Conservation (phyloP, 345 rosid species). For the Brassica nigra region DNA sequence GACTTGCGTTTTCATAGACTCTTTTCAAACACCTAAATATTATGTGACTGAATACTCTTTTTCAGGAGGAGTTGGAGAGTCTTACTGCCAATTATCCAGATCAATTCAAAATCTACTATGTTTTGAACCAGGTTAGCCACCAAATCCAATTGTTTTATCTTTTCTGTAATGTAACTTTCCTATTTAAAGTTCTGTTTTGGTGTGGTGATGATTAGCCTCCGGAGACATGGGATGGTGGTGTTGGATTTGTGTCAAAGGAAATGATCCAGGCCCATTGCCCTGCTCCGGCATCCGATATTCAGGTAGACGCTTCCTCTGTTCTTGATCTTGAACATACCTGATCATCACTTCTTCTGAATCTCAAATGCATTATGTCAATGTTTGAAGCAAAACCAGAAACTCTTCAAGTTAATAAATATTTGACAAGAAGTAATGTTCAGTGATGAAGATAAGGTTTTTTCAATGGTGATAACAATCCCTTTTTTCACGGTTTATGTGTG, state of each 20-base stretch:
- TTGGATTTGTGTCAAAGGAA: constrained; percentile 88
- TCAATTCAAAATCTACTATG: constrained; percentile 74
- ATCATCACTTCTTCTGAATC: background rate
- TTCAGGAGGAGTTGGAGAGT: constrained; percentile 84
- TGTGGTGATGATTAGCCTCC: constrained; percentile 64
- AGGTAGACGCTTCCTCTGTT: constrained; percentile 47
- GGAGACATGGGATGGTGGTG: constrained; percentile 85
- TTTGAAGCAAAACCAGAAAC: constrained; percentile 4
- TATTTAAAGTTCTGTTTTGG: background rate
- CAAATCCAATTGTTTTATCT: background rate
- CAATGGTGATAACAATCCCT: background rate
- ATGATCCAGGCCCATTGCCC: constrained; percentile 85
- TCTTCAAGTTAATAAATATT: background rate
- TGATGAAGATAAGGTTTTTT: background rate
- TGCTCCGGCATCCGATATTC: constrained; percentile 68
- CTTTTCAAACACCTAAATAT: background rate
- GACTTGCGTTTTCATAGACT: background rate
- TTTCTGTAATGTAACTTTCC: background rate
- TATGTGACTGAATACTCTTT: background rate
- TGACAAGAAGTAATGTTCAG: background rate
- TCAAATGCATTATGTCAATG: background rate
- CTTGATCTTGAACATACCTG: background rate
- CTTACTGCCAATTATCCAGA: constrained; percentile 66
- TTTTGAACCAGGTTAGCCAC: constrained; percentile 83
- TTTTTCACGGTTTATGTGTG: background rate